A percentile compares a stretch with the other conserved stretches of the same genome.
Conservation (phyloP, 306 rosid species). For the Trichosanthes cucumerina region DNA sequence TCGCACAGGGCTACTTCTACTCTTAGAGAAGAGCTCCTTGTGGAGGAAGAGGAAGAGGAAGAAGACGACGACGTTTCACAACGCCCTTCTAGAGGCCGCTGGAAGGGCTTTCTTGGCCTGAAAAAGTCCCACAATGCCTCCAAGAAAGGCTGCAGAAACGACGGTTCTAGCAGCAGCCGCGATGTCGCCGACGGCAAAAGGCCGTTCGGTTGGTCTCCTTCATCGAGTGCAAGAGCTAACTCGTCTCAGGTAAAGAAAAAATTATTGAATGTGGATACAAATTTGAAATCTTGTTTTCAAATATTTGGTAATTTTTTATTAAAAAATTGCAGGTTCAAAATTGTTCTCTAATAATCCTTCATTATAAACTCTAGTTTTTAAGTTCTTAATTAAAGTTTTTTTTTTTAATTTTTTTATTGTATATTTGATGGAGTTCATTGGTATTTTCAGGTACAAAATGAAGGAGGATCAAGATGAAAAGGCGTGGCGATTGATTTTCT, state of each 20-base stretch:
- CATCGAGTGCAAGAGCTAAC: not conserved
- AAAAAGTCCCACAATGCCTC: conserved; percentile 35
- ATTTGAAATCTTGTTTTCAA: too few relatives aligned
- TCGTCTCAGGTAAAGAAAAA: not conserved
- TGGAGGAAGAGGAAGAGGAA: conserved; percentile 20
- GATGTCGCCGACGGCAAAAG: not conserved
- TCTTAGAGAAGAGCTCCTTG: conserved; percentile 69
- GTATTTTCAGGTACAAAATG: not conserved
- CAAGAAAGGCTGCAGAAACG: not conserved
- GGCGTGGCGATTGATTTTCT: not conserved
- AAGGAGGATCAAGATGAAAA: not conserved
- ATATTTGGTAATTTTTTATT: too few relatives aligned
- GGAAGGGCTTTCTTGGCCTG: conserved; percentile 81
- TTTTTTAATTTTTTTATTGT: too few relatives aligned
- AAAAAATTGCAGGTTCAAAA: too few relatives aligned
- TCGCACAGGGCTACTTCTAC: conserved; percentile 26
- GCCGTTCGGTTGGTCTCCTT: not conserved
- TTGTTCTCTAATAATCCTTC: too few relatives aligned
- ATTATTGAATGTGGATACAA: not conserved
- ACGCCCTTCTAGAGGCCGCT: conserved; percentile 60
- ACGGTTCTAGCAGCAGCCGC: not conserved
- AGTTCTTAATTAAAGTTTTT: too few relatives aligned
- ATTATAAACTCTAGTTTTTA: not conserved
- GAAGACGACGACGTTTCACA: conserved; percentile 13
- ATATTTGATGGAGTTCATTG: not conserved